Evolutionary conservation across 768 basidiomycete species (phyloP).

Genomic region (Calocera cornea): DNA sequence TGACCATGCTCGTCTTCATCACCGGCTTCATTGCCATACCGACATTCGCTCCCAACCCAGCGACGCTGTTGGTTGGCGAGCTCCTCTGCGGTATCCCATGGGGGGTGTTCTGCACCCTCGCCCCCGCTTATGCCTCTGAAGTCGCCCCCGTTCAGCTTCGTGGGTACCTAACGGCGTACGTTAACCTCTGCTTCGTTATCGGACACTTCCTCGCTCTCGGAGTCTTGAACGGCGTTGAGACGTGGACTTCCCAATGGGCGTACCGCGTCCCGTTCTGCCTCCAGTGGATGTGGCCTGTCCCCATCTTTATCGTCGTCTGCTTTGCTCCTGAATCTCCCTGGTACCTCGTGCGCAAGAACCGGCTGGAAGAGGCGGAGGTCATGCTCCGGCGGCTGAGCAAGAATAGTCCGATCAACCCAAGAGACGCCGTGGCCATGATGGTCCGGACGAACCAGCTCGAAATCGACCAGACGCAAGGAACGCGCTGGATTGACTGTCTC

Average conservation of each 20-base stretch:
- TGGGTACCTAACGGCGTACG: constrained; percentile 18
- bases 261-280: constrained; percentile 4
- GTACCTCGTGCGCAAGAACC: constrained; percentile 22
- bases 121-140: constrained; percentile 21
- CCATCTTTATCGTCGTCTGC: constrained; percentile 19
- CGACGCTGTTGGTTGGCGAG: constrained; percentile 10
- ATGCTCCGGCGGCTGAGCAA: constrained; percentile 14
- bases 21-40: constrained; percentile 13
- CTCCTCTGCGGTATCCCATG: constrained; percentile 23
- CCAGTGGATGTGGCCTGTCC: constrained; percentile 21
- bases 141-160: constrained; percentile 12
- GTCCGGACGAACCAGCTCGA: constrained; percentile 27
- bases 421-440: constrained; percentile 25
- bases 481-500: constrained; percentile 25
- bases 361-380: constrained; percentile 20
- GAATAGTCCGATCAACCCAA: constrained; percentile 16
- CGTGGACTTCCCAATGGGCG: constrained; percentile 11
- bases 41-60: constrained; percentile 9
- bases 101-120: constrained; percentile 18
- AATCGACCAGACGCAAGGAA: constrained; percentile 19
- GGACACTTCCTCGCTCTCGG: constrained; percentile 14
- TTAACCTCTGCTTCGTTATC: constrained; percentile 25
- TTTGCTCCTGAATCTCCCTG: constrained; percentile 21
- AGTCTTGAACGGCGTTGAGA: constrained; percentile 8
- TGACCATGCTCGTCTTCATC: constrained; percentile 19